These are phyloP conservation scores for Ophiostoma triangulosporum DNA, from an alignment of 2,329 filamentous ascomycete genomes.

Conservation along the genomic window DNA sequence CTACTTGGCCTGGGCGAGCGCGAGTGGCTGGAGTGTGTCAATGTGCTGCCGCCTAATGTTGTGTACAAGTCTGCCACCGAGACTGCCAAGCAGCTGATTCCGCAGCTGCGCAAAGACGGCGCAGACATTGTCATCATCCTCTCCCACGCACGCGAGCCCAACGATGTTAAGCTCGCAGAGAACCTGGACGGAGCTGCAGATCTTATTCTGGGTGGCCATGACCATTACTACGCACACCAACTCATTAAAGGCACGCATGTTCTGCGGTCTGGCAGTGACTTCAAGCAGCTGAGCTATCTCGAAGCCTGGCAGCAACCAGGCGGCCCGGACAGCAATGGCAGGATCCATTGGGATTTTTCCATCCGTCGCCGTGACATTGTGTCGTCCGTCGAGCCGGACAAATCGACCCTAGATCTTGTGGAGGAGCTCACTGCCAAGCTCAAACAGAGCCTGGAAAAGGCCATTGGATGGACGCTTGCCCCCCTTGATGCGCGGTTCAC, in stretches of 20 bases:
- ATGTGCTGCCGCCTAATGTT: constrained; percentile 67
- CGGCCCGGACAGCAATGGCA: constrained; percentile 15
- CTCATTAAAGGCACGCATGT: constrained; percentile 70
- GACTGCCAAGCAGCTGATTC: constrained; percentile 63
- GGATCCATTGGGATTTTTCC: constrained; percentile 49
- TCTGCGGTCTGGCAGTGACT: constrained; percentile 78
- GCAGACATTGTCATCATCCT: constrained; percentile 73
- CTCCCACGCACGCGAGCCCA: constrained; percentile 77
- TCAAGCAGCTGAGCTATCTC: constrained; percentile 83
- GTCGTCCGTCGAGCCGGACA: constrained; percentile 51
- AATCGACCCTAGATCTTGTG: constrained; percentile 46
- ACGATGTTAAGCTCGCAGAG: constrained; percentile 73
- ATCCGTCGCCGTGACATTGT: constrained; percentile 65
- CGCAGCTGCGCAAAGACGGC: constrained; percentile 57
- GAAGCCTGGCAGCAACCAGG: constrained; percentile 51
- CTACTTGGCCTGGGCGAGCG: constrained; percentile 75
- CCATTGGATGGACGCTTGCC: constrained; percentile 68
- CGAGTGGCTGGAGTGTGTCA: constrained; percentile 84
- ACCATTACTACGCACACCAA: constrained; percentile 74
- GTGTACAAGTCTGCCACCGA: constrained; percentile 67
- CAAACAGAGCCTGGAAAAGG: constrained; percentile 64
- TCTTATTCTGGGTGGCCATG: constrained; percentile 77
- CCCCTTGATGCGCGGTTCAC: constrained; percentile 79
- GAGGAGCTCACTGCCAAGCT: constrained; percentile 58
- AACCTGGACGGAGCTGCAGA: constrained; percentile 64